Percentiles rank a stretch among this genome's conserved stretches.
Conservation (phyloP, 139 green algal species). For the Tetradesmus lagerheimii region DNA sequence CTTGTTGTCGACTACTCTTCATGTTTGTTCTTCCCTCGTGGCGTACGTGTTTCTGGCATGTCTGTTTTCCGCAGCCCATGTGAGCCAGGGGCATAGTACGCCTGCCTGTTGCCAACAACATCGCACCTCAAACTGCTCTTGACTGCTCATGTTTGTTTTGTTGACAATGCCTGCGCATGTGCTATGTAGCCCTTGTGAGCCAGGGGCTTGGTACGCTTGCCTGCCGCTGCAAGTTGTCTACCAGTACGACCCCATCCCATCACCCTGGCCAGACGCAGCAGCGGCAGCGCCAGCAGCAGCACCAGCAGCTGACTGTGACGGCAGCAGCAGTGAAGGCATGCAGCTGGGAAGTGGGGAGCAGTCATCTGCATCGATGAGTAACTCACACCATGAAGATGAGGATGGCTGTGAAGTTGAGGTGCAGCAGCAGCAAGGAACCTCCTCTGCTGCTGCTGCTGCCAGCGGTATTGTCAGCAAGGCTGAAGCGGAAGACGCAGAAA, state of each 20-base stretch:
- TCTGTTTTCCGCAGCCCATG: not conserved
- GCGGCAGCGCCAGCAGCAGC: constrained; percentile 1
- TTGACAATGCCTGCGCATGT: not conserved
- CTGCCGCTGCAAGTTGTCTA: constrained; percentile 72
- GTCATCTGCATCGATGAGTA: not conserved
- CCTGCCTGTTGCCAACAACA: not conserved
- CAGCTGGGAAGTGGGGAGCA: not conserved
- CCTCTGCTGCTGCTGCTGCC: not conserved
- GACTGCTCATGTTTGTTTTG: not conserved
- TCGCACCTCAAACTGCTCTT: not conserved
- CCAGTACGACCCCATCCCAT: constrained; percentile 70
- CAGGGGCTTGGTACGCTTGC: constrained; percentile 74
- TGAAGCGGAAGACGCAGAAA: not conserved
- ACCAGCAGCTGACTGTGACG: not conserved
- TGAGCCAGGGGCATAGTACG: constrained; percentile 70
- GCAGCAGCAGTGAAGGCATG: not conserved
- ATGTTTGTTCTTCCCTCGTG: no score
- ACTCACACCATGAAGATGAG: not conserved
- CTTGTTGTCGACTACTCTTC: no score
- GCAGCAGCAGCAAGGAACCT: not conserved
- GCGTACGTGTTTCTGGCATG: no score
- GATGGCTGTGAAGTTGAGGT: not conserved
- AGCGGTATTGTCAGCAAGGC: not conserved
- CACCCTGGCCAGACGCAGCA: not conserved
- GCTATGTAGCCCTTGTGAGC: constrained; percentile 49